Percentiles rank a stretch among this genome's conserved stretches.
These are phyloP conservation scores for Zoysia matrella DNA, from an alignment of 202 grass and related monocot species.

Conservation along the genomic window DNA sequence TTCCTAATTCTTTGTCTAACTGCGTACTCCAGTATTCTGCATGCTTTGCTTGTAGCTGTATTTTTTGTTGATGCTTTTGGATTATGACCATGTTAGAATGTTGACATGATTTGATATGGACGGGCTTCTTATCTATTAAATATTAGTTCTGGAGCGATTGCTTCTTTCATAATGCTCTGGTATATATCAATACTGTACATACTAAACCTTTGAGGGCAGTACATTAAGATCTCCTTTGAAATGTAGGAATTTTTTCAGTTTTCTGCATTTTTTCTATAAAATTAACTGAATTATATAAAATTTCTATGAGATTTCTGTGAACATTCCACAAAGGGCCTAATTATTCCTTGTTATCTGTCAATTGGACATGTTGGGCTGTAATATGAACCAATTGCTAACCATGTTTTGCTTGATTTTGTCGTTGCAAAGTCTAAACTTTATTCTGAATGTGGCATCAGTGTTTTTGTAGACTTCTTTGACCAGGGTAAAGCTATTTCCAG, in stretches of 20 bases:
- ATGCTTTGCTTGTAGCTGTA: constrained; percentile 21
- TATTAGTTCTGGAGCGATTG: neutral
- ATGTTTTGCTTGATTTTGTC: neutral
- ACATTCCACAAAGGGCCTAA: too few species aligned
- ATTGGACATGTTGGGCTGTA: neutral
- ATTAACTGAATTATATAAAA: too few species aligned
- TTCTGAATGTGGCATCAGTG: neutral
- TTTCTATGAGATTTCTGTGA: too few species aligned
- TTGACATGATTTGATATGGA: constrained; percentile 14
- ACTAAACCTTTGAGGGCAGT: too few species aligned
- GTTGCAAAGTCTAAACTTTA: neutral
- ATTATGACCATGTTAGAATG: constrained; percentile 7
- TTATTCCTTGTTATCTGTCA: neutral
- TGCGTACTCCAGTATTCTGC: constrained; percentile 15
- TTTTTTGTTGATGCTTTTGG: neutral
- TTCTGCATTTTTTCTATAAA: too few species aligned
- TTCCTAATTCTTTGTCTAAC: neutral
- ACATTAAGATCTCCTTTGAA: too few species aligned
- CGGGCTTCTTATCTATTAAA: neutral
- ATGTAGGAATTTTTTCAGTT: too few species aligned
- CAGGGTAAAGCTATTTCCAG: neutral
- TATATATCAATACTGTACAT: neutral
- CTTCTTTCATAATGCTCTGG: neutral
- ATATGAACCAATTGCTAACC: neutral
- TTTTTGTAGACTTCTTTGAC: neutral